Evolutionary conservation across 768 basidiomycete genomes (phyloP).

Genomic region (Lentinula lateritia): DNA sequence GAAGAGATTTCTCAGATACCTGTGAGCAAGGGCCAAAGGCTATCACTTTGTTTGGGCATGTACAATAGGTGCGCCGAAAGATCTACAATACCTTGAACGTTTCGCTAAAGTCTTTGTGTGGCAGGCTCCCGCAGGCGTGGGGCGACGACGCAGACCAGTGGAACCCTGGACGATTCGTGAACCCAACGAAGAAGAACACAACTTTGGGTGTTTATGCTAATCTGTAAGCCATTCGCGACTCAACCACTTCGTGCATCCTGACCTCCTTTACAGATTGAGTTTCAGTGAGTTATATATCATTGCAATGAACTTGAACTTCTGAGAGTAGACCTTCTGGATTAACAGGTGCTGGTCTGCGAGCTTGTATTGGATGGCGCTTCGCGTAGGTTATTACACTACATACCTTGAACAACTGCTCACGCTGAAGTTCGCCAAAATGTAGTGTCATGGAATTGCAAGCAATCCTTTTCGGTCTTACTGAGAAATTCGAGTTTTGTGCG

Average conservation of each 20-base stretch:
- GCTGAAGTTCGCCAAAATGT: background rate
- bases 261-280: background rate
- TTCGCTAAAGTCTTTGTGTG: background rate
- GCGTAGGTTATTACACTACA: background rate
- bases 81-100: background rate
- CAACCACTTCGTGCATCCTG: background rate
- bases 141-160: conserved; percentile 27
- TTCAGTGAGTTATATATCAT: conserved; percentile 1
- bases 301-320: background rate
- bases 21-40: conserved; percentile 41
- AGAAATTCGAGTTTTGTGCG: conserved; percentile 31
- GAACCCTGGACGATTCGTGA: conserved; percentile 28
- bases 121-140: conserved; percentile 16
- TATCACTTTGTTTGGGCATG: conserved; percentile 43
- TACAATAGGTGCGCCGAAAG: conserved; percentile 29
- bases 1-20: conserved; percentile 38
- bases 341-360: conserved; percentile 2
- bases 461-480: conserved; percentile 30
- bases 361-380: conserved; percentile 3
- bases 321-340: background rate
- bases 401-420: background rate
- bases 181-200: conserved; percentile 5
- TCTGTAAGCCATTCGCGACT: conserved; percentile 14
- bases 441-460: conserved; percentile 29
- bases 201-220: conserved; percentile 18